These are phyloP conservation scores for Backusella mclennaniae DNA, from an alignment of 192 early-diverging fungal species.

Conservation along the genomic window DNA sequence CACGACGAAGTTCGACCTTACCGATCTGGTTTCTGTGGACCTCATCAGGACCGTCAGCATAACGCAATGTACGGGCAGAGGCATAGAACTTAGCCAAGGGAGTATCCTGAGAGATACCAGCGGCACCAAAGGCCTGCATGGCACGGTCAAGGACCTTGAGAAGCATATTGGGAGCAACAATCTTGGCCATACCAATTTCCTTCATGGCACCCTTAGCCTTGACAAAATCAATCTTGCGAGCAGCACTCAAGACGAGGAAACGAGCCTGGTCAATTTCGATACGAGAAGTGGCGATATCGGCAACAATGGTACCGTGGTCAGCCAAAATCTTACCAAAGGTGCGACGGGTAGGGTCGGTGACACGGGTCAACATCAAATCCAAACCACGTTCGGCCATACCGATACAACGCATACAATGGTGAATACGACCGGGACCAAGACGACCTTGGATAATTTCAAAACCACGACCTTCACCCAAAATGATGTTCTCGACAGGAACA, in stretches of 20 bases:
- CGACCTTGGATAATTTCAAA: conserved; percentile 98
- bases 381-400: conserved; percentile 92
- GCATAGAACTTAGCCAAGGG: conserved; percentile 85
- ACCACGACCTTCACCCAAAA: conserved; percentile 95
- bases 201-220: conserved; percentile 88
- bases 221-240: conserved; percentile 84
- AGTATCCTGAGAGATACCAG: conserved; percentile 85
- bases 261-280: conserved; percentile 92
- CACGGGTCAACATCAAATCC: conserved; percentile 79
- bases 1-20: conserved; percentile 65
- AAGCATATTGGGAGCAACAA: conserved; percentile 75
- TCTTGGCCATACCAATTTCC: conserved; percentile 97
- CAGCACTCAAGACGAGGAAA: conserved; percentile 91
- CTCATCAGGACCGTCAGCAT: conserved; percentile 78
- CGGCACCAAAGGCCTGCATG: conserved; percentile 93
- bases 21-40: conserved; percentile 73
- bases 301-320: conserved; percentile 79
- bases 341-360: conserved; percentile 72
- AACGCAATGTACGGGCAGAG: conserved; percentile 75
- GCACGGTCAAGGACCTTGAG: conserved; percentile 83
- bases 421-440: conserved; percentile 95
- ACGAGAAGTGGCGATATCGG: conserved; percentile 82
- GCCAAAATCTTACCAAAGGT: conserved; percentile 88
- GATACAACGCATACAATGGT: conserved; percentile 97
- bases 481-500: conserved; percentile 83